Evolutionary conservation across 768 basidiomycete species (phyloP).

Genomic region (Pisolithus marmoratus): DNA sequence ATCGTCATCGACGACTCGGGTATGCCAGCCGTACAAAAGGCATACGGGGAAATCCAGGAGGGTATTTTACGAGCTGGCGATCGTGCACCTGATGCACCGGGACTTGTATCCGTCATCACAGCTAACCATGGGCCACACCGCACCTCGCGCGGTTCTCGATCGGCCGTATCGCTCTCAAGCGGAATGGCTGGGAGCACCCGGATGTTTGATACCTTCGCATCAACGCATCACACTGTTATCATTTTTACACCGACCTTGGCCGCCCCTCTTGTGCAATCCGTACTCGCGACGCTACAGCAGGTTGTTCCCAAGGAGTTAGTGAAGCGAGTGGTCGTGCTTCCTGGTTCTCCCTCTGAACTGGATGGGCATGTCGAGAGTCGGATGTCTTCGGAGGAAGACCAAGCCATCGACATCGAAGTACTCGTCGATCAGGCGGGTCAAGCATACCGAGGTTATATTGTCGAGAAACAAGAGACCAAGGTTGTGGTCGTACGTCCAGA

Average conservation of each 20-base stretch:
- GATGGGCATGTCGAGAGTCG: neutral
- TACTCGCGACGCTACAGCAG: neutral
- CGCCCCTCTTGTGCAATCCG: neutral
- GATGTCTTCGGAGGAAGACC: neutral
- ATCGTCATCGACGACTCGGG: too few species aligned
- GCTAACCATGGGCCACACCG: too few species aligned
- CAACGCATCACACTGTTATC: slow-evolving; percentile 34
- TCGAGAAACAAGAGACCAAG: neutral
- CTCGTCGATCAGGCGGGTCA: neutral
- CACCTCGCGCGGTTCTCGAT: too few species aligned
- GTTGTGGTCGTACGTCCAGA: slow-evolving; percentile 36
- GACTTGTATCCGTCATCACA: too few species aligned
- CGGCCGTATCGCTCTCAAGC: too few species aligned
- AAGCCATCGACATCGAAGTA: neutral
- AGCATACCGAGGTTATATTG: neutral
- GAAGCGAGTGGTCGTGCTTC: neutral
- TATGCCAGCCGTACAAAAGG: too few species aligned
- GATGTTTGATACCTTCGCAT: neutral
- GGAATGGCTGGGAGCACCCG: neutral
- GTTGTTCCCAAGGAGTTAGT: neutral
- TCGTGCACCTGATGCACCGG: too few species aligned
- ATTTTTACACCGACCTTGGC: slow-evolving; percentile 26
- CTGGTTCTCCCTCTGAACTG: neutral
- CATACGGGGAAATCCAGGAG: too few species aligned
- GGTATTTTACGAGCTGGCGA: too few species aligned